phyloP scores from a whole-genome alignment of 371 early-diverging fungal species.

The Apophysomyces ossiformis region DNA sequence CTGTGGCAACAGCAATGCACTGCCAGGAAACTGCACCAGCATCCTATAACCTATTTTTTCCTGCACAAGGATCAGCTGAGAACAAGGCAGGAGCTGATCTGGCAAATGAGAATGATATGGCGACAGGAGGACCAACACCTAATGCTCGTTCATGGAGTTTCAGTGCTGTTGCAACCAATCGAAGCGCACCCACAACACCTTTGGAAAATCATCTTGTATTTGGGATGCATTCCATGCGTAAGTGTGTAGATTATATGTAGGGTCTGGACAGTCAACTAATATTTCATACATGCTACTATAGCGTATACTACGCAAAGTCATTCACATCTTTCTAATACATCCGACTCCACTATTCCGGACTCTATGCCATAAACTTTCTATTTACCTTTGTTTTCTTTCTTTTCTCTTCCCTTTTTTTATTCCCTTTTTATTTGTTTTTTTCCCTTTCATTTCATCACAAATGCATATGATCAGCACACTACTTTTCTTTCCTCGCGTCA shows the following conservation, averaged over 20 bases:
- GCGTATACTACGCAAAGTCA: not conserved
- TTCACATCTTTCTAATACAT: not conserved
- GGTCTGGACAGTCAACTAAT: not conserved
- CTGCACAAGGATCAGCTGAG: not conserved
- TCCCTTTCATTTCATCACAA: not conserved
- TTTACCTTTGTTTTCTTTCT: not conserved
- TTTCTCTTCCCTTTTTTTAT: not conserved
- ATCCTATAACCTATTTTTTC: not conserved
- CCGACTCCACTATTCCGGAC: not conserved
- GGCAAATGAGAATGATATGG: not conserved
- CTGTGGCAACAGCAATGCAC: not conserved
- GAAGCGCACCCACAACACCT: slow-evolving; percentile 1
- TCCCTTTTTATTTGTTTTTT: not conserved
- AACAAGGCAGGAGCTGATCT: not conserved
- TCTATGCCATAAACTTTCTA: not conserved
- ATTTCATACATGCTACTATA: not conserved
- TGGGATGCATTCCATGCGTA: not conserved
- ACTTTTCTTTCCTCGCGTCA: not conserved
- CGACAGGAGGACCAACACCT: not conserved
- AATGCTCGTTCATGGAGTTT: not conserved
- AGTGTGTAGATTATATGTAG: not conserved
- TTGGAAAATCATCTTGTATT: not conserved
- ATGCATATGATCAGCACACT: not conserved
- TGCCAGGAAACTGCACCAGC: not conserved
- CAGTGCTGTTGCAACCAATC: not conserved